Percentiles rank a stretch among this genome's conserved stretches.
Conservation (phyloP, 177 flowering plant genomes). For the Vitis hybrid region DNA sequence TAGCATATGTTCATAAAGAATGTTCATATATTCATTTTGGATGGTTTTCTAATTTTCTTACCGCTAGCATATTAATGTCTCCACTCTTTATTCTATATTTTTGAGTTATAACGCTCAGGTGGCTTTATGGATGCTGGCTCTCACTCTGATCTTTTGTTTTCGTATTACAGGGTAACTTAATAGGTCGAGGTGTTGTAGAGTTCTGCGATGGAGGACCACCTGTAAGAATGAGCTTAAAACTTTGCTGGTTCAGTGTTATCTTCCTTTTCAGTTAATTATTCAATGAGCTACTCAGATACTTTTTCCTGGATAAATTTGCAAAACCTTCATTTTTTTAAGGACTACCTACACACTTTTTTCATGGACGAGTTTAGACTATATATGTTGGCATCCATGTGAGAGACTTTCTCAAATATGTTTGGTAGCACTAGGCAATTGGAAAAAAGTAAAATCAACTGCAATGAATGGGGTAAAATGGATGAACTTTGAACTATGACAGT, state of each 20-base stretch:
- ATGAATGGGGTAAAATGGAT: too few relatives aligned
- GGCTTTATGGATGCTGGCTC: background rate
- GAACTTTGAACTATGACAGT: too few relatives aligned
- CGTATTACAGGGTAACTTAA: slow-evolving; percentile 68
- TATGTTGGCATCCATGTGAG: too few relatives aligned
- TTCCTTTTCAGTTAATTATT: too few relatives aligned
- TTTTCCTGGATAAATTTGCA: background rate
- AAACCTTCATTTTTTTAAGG: background rate
- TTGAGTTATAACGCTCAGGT: background rate
- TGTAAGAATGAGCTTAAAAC: slow-evolving; percentile 47
- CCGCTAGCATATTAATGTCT: background rate
- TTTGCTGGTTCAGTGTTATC: background rate
- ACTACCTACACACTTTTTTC: background rate
- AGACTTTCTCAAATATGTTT: too few relatives aligned
- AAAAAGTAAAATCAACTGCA: too few relatives aligned
- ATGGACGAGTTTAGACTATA: background rate
- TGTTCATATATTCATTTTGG: too few relatives aligned
- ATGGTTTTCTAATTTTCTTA: too few relatives aligned
- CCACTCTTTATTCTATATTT: background rate
- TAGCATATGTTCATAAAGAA: too few relatives aligned
- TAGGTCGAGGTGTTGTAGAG: slow-evolving; percentile 84
- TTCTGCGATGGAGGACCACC: slow-evolving; percentile 90
- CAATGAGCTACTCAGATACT: background rate
- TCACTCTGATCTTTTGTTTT: background rate
- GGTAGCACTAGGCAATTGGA: too few relatives aligned